These are phyloP conservation scores for Kodamaea lidongshanica DNA, from an alignment of 805 yeast genomes.

Conservation along the genomic window DNA sequence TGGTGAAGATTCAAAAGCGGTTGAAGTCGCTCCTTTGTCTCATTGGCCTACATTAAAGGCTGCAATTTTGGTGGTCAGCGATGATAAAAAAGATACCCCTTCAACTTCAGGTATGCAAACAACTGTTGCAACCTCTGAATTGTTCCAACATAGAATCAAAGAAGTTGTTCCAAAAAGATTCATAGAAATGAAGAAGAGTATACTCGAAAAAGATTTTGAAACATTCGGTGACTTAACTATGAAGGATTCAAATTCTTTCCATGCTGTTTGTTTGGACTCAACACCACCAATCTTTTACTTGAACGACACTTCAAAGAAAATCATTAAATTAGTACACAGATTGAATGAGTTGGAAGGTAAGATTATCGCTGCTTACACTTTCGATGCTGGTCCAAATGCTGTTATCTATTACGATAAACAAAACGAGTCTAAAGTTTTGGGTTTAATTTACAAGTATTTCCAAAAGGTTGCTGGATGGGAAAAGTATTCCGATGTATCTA, in stretches of 20 bases:
- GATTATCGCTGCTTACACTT: slow-evolving; percentile 89
- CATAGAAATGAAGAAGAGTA: slow-evolving; percentile 73
- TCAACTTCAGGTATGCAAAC: slow-evolving; percentile 95
- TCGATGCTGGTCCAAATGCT: slow-evolving; percentile 99
- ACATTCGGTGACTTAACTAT: slow-evolving; percentile 86
- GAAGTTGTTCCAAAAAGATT: slow-evolving; percentile 83
- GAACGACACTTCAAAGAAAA: slow-evolving; percentile 79
- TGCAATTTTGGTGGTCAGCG: slow-evolving; percentile 85
- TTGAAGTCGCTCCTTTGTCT: slow-evolving; percentile 72
- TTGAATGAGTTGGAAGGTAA: slow-evolving; percentile 65
- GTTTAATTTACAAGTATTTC: slow-evolving; percentile 59
- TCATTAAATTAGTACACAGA: slow-evolving; percentile 70
- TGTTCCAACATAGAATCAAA: slow-evolving; percentile 72
- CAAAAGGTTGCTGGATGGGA: slow-evolving; percentile 66
- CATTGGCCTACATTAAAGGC: slow-evolving; percentile 95
- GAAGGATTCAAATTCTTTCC: slow-evolving; percentile 96
- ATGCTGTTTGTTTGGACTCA: slow-evolving; percentile 94
- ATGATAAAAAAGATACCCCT: slow-evolving; percentile 89
- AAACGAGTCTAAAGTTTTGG: slow-evolving; percentile 69
- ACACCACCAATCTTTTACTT: slow-evolving; percentile 92
- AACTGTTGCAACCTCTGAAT: slow-evolving; percentile 83
- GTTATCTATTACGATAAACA: slow-evolving; percentile 81
- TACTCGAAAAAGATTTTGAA: slow-evolving; percentile 65
- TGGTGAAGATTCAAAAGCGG: slow-evolving; percentile 94
- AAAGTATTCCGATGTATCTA: slow-evolving; percentile 13